Evolutionary conservation across 148 eudicot genomes (phyloP), one percentile per base, ranked within the genome.

Genomic region (Camellia sinensis): DNA sequence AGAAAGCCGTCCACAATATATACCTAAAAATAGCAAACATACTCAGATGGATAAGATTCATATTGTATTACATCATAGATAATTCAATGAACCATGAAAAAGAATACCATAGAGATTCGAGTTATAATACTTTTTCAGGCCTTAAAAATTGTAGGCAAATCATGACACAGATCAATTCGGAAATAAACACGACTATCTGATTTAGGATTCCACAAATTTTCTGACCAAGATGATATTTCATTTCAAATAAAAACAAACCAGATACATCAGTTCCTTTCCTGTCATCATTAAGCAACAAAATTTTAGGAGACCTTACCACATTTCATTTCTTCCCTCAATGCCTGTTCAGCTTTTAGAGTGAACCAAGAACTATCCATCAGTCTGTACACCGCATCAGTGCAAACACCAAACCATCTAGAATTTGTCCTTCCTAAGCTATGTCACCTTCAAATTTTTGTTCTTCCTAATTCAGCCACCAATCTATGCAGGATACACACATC

Each of bases 1-100:
- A 93, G 80, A 88, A 95, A 70, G 93, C 99, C 13, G 98, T 90
- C 86, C 78, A 93, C 82, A 93, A 79, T 67, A 91, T 89, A 71
- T 93, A 95, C 99, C 99, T 95, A 87, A 17, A 37, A 78, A 66
- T 68, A 67, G n/a, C 18, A 57, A 59, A 81, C 9, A 21, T 11
- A 12, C 43, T 74, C 71, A 67, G 13, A 3, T n/a, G 48, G 54
- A 9, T 57, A 52, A 10, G 37, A 52, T 43, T 65, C 61, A 61
- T 40, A n/a, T 13, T 5, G 5, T 7, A n/a, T 5, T 4, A 37
- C 29, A 18, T 68, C 52, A 40, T 41, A 17, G 44, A 66, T 53
- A 53, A 56, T 29, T 61, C 74, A 78, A 70, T 21, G 15, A 69
- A 79, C 22, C 5, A 19, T 6, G 29, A 15, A 54, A 15, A 54